Evolutionary conservation across 2,329 filamentous ascomycete species (phyloP), one percentile per base, ranked within the genome.

Genomic region (Aulographum hederae): DNA sequence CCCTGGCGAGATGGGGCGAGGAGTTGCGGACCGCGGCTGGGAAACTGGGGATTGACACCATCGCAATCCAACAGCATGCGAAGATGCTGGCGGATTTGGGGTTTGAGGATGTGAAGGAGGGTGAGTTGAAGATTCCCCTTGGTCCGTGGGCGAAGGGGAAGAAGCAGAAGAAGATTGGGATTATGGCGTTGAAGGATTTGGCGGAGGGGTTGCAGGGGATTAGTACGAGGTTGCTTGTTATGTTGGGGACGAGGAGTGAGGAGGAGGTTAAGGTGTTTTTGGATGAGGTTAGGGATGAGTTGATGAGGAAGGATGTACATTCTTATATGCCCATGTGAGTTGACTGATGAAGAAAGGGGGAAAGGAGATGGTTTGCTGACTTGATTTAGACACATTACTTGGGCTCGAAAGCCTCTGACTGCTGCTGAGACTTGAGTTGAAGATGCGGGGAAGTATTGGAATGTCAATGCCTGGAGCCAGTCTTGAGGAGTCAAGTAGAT

Each of bases 71-170:
- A 18, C 8, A 29, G 23, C 27, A 28, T 28, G 8, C 27, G 21
- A 18, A 26, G 0, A 38, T 34, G 37, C 34, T 46, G 33, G 32
- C 37, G 21, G 35, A 39, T 10, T 40, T 40, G n/a, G 43, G 44
- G 8, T 46, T 43, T 29, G 33, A 41, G 13, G 38, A 41, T 27
- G 43, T 46, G 12, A 38, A 28, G 4, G 40, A 45, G 32, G 35
- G 38, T 27, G 32, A 36, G 3, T 40, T 43, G 33, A 40, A 41
- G 14, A 38, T 36, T 20, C 38, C 43, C 15, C 40, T 38, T 8
- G 38, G 39, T 13, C 35, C 34, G 12, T 46, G 43, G 44, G 35
- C 43, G 11, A 44, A 42, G 28, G 41, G 44, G 14, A 35, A 40
- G 35, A 34, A 37, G 6, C 31, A 39, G 15, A 26, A 38, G 18